Evolutionary conservation across 179 eudicot genomes (phyloP).

Genomic region (Vitellaria paradoxa): DNA sequence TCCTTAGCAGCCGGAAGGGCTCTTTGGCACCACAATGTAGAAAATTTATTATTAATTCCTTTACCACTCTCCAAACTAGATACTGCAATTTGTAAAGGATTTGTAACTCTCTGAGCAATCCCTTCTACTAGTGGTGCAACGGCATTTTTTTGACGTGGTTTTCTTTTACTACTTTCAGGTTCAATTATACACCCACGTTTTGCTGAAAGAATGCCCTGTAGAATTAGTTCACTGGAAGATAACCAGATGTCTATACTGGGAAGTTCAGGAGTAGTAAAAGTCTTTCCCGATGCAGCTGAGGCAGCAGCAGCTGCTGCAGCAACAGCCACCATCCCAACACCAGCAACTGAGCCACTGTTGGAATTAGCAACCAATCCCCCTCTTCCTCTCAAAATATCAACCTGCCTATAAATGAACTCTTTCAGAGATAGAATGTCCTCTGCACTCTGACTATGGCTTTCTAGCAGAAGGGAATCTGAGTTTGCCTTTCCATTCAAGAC

Average conservation of each 20-base stretch:
- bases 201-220: conserved; percentile 61
- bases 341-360: conserved; percentile 66
- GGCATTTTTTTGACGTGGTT: conserved; percentile 41
- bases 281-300: conserved; percentile 69
- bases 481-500: conserved; percentile 76
- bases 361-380: conserved; percentile 59
- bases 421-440: conserved; percentile 71
- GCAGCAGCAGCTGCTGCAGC: conserved; percentile 97
- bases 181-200: conserved; percentile 44
- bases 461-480: conserved; percentile 77
- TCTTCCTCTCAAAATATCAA: conserved; percentile 77
- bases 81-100: conserved; percentile 51
- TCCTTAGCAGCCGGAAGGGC: conserved; percentile 82
- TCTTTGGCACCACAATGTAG: conserved; percentile 75
- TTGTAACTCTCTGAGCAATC: conserved; percentile 36
- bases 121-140: conserved; percentile 46
- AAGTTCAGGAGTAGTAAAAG: conserved; percentile 67
- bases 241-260: conserved; percentile 77
- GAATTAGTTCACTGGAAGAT: conserved; percentile 63
- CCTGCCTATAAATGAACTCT: conserved; percentile 80
- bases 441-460: conserved; percentile 59
- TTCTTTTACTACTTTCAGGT: conserved; percentile 37
- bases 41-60: conserved; percentile 65
- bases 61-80: conserved; percentile 58
- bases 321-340: conserved; percentile 82